These are phyloP conservation scores for Trichoderma cornu-damae DNA, from an alignment of 2,329 filamentous ascomycete species.

Conservation along the genomic window DNA sequence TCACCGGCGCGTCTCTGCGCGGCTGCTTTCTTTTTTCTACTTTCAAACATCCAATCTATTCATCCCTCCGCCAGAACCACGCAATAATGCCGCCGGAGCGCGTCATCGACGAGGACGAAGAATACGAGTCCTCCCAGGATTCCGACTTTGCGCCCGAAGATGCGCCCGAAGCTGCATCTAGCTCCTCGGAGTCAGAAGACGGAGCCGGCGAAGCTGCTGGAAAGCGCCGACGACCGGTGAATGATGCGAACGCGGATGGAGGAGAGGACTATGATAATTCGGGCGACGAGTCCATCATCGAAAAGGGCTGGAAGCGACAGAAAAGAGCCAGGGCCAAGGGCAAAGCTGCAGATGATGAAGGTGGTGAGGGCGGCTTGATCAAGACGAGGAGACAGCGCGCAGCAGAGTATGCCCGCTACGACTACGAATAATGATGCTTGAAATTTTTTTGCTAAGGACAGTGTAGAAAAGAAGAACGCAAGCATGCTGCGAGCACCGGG, in stretches of 20 bases:
- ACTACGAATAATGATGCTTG: background rate
- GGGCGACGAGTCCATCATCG: conserved; percentile 66
- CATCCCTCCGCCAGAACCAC: background rate
- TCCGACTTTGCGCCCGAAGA: conserved; percentile 66
- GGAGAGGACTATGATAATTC: conserved; percentile 57
- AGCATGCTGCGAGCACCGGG: conserved; percentile 46
- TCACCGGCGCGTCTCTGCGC: conserved; percentile 13
- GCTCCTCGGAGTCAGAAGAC: conserved; percentile 48
- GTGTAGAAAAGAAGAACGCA: conserved; percentile 52
- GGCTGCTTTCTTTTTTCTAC: too few relatives aligned
- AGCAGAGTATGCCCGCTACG: conserved; percentile 46
- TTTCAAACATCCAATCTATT: background rate
- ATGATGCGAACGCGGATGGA: conserved; percentile 34
- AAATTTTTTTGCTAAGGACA: background rate
- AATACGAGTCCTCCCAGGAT: conserved; percentile 66
- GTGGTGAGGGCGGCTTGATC: conserved; percentile 58
- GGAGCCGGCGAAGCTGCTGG: conserved; percentile 28
- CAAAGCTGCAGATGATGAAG: conserved; percentile 45
- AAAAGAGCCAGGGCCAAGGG: conserved; percentile 41
- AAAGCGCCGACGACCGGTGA: conserved; percentile 24
- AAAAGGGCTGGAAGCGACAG: conserved; percentile 52
- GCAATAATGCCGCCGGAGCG: conserved; percentile 47
- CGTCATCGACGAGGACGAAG: conserved; percentile 44
- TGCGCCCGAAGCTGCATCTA: conserved; percentile 42
- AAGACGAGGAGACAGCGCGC: conserved; percentile 69